Base-by-base conservation (phyloP, 495 filamentous ascomycete genomes). In the Penicillium robsamsonii region DNA sequence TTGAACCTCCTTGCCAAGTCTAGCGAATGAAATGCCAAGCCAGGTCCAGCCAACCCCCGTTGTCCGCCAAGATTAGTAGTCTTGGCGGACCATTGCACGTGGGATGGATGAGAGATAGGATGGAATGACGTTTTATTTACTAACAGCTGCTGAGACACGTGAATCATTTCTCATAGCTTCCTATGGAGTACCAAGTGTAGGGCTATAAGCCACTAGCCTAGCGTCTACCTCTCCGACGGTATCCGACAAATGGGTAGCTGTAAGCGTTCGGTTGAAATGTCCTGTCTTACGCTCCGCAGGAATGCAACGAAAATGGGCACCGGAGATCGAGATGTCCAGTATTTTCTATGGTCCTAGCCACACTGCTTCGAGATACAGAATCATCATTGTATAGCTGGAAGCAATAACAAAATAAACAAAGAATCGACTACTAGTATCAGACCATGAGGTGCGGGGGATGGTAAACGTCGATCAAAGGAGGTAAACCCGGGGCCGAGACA, bases 1-100 rank as follows among this genome's bases (percentile, higher is more conserved):
- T 60, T 53, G 41, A 41, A 41, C 31, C 41, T 38, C 37, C 20
- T 46, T 40, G 52, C 52, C 52, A 54, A 54, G 52, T 5, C 18
- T 17, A 54, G 31, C 33, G 43, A 43, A 43, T n/a, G 33, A 42
- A 54, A 27, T 10, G 52, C 52, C 52, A 54, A 54, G 52, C 31
- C 15, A 4, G 12, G 33, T 24, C 33, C 20, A 46, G 33, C 31
- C 42, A 35, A 35, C 13, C 42, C 44, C 33, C 8, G 8, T 35
- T 20, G 20, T 41, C 18, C 20, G 52, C 43, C 52, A 46, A 54
- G 41, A 0, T 9, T 10, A 1, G 4, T 4, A 9, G 10, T 4
- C 49, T 51, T 41, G 35, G 49, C 42, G 5, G 12, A 15, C 15
- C n/a, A 0, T n/a, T 25, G 31, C 52, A 54, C 52, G 52, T 54